phyloP scores from a whole-genome alignment of 208 protist genomes.

The Trypanosoma congolense region DNA sequence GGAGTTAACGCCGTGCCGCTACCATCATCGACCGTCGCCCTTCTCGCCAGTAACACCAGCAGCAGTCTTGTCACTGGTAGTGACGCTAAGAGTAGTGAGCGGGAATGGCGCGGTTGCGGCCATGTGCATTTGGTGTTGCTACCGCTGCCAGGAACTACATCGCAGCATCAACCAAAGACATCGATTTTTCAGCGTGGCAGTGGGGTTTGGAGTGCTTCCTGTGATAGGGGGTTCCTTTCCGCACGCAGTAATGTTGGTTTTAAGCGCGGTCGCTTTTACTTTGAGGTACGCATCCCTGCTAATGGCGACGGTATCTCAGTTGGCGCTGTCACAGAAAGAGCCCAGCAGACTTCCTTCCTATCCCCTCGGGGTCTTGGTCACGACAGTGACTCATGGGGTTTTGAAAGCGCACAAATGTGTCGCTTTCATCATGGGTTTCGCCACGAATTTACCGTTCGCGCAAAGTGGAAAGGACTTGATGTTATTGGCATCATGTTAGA shows the following conservation, averaged over 20 bases:
- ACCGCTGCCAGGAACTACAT: slow-evolving; percentile 11
- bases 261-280: slow-evolving; percentile 76
- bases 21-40: background rate
- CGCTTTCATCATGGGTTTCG: slow-evolving; percentile 58
- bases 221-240: slow-evolving; percentile 31
- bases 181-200: slow-evolving; percentile 25
- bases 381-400: slow-evolving; percentile 77
- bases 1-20: background rate
- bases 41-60: background rate
- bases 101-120: slow-evolving; percentile 2
- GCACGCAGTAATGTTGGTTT: slow-evolving; percentile 70
- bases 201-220: slow-evolving; percentile 39
- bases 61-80: background rate
- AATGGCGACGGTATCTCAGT: slow-evolving; percentile 44
- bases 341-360: slow-evolving; percentile 21
- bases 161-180: slow-evolving; percentile 19
- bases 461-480: slow-evolving; percentile 77
- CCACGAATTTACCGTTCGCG: slow-evolving; percentile 52
- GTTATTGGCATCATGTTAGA: slow-evolving; percentile 82
- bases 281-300: slow-evolving; percentile 69
- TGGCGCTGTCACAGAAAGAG: slow-evolving; percentile 56
- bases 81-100: background rate
- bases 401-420: slow-evolving; percentile 66
- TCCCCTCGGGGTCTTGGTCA: slow-evolving; percentile 37
- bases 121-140: slow-evolving; percentile 19